A percentile compares a stretch with the other conserved stretches of the same genome.
Conservation (phyloP, 495 filamentous ascomycete species). For the Podospora appendiculata region DNA sequence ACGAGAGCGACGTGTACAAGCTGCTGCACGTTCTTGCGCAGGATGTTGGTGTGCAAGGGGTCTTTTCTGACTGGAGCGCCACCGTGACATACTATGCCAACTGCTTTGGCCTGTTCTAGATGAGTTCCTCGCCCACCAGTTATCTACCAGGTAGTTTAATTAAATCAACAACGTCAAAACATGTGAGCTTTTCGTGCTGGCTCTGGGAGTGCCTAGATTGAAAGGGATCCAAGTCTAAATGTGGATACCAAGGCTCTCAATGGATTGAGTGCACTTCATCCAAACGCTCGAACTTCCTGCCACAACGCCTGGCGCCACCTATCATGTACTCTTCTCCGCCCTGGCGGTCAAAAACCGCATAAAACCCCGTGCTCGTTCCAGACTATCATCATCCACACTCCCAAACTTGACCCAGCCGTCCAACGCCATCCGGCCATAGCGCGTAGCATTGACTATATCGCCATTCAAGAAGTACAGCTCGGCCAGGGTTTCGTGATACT, state of each 20-base stretch:
- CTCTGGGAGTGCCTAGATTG: no score
- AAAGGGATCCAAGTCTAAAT: no score
- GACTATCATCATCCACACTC: conserved; percentile 23
- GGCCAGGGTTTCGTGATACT: conserved; percentile 30
- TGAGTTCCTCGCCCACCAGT: no score
- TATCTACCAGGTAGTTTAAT: no score
- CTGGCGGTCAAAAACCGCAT: conserved; percentile 4
- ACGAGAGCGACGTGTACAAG: conserved; percentile 51
- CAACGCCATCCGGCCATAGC: conserved; percentile 30
- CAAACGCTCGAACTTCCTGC: no score
- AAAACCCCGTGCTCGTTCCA: conserved; percentile 20
- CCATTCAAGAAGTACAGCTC: conserved; percentile 25
- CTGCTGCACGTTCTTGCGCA: conserved; percentile 50
- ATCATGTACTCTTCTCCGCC: background rate
- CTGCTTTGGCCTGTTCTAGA: conserved; percentile 41
- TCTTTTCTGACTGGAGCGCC: conserved; percentile 57
- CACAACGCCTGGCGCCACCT: background rate
- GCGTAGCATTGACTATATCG: conserved; percentile 24
- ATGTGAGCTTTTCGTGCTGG: no score
- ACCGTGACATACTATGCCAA: conserved; percentile 57
- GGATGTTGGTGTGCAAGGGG: conserved; percentile 45
- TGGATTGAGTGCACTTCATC: no score
- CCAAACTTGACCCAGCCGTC: conserved; percentile 28
- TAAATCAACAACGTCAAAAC: no score
- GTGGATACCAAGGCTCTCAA: no score